Percentiles rank a stretch among this genome's conserved stretches.
phyloP scores from a whole-genome alignment of 768 basidiomycete genomes.

The Trichaptum fuscoviolaceum region DNA sequence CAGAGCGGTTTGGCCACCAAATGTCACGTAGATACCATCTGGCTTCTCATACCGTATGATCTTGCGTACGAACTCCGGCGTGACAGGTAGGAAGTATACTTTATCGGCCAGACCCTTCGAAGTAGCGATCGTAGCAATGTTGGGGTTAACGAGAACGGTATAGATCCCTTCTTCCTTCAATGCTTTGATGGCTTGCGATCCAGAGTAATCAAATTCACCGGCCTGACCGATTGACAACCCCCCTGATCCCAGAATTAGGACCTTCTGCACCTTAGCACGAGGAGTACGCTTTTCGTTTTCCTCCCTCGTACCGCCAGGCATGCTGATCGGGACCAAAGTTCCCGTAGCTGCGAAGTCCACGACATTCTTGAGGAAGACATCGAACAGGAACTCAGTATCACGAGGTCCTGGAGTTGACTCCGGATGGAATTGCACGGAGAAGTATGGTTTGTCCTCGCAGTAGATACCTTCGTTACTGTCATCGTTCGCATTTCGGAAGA shows the following conservation, averaged over 20 bases:
- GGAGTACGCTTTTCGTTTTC: slow-evolving; percentile 75
- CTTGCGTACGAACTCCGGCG: slow-evolving; percentile 95
- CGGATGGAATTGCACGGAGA: slow-evolving; percentile 99
- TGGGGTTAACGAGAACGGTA: slow-evolving; percentile 97
- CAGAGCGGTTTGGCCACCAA: slow-evolving; percentile 96
- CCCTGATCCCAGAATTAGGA: slow-evolving; percentile 94
- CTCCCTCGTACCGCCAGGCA: slow-evolving; percentile 76
- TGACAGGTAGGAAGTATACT: slow-evolving; percentile 98
- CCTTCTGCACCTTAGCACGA: slow-evolving; percentile 79
- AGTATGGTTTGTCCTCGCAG: slow-evolving; percentile 88
- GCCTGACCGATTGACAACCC: slow-evolving; percentile 98
- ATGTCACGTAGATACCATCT: slow-evolving; percentile 98
- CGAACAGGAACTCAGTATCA: slow-evolving; percentile 98
- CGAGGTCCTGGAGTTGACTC: slow-evolving; percentile 95
- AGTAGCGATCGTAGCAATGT: slow-evolving; percentile 98
- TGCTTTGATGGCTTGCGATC: slow-evolving; percentile 98
- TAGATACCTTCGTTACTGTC: slow-evolving; percentile 97
- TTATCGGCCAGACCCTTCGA: slow-evolving; percentile 98
- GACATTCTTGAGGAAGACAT: slow-evolving; percentile 91
- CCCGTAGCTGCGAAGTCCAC: slow-evolving; percentile 62
- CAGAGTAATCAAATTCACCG: slow-evolving; percentile 99
- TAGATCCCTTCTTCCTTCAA: slow-evolving; percentile 99
- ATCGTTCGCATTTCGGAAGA: slow-evolving; percentile 97
- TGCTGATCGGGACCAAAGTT: slow-evolving; percentile 49
- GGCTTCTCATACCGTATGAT: slow-evolving; percentile 99